These are phyloP conservation scores for Exophiala oligosperma DNA, from an alignment of 2,329 filamentous ascomycete species.

Conservation along the genomic window DNA sequence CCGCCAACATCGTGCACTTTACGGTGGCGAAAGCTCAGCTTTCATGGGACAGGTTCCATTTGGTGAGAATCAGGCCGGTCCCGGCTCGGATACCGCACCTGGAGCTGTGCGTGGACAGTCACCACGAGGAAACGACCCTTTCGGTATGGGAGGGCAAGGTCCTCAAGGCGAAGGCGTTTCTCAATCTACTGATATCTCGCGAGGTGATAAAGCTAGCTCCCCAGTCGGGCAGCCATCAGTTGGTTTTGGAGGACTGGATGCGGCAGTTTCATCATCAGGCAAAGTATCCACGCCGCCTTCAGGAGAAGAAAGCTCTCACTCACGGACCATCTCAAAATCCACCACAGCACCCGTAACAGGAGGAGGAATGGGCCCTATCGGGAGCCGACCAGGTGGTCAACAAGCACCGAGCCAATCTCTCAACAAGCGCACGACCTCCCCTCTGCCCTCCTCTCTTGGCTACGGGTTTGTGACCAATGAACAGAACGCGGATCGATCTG, in stretches of 20 bases:
- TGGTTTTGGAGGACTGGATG: slow-evolving; percentile 63
- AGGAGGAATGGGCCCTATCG: slow-evolving; percentile 82
- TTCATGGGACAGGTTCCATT: slow-evolving; percentile 68
- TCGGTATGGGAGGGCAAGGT: slow-evolving; percentile 48
- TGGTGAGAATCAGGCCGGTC: slow-evolving; percentile 63
- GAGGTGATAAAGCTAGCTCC: slow-evolving; percentile 60
- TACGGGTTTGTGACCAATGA: slow-evolving; percentile 47
- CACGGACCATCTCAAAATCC: slow-evolving; percentile 59
- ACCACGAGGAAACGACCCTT: slow-evolving; percentile 75
- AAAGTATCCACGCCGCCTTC: slow-evolving; percentile 86
- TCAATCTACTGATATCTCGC: slow-evolving; percentile 36
- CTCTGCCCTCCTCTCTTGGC: slow-evolving; percentile 83
- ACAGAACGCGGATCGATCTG: slow-evolving; percentile 54
- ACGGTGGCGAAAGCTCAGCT: slow-evolving; percentile 69
- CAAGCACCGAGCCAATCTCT: slow-evolving; percentile 57
- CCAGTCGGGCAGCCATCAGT: slow-evolving; percentile 51
- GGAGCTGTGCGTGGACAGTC: slow-evolving; percentile 69
- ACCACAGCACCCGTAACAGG: slow-evolving; percentile 56
- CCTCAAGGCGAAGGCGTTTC: slow-evolving; percentile 7
- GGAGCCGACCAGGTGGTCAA: slow-evolving; percentile 73
- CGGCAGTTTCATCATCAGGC: slow-evolving; percentile 63
- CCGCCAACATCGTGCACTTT: slow-evolving; percentile 90
- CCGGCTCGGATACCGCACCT: slow-evolving; percentile 48
- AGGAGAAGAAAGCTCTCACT: slow-evolving; percentile 70
- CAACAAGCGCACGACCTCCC: slow-evolving; percentile 83